Evolutionary conservation across 164 flowering plant genomes (phyloP).

Genomic region (Magnolia officinalis): DNA sequence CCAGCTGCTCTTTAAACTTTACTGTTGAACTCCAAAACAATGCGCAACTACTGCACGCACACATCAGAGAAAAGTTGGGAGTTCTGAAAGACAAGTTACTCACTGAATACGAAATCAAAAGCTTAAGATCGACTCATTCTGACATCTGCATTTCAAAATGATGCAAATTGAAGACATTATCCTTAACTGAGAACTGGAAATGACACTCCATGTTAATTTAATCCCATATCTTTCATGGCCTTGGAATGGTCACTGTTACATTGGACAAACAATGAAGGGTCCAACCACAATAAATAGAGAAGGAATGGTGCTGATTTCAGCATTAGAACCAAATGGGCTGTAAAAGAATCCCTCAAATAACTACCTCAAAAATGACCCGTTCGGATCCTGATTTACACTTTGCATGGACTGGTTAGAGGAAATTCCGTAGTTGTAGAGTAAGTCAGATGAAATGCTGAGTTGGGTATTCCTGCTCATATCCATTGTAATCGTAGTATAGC

Average conservation of each 20-base stretch:
- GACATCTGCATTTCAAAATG: neutral
- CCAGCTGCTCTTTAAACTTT: no score
- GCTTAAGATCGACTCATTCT: neutral
- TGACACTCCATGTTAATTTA: no score
- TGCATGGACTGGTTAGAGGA: neutral
- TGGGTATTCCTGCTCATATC: conserved; percentile 74
- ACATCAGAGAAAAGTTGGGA: no score
- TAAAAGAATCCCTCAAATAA: conserved; percentile 6
- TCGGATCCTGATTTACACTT: conserved; percentile 14
- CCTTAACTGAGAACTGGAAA: no score
- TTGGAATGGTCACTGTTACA: conserved; percentile 18
- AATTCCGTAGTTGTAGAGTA: conserved; percentile 1
- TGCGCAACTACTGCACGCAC: no score
- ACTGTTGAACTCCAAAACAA: no score
- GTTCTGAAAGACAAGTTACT: no score
- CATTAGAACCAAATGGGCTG: conserved; percentile 18
- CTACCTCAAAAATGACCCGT: conserved; percentile 9
- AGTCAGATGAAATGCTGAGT: conserved; percentile 59
- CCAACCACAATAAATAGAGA: neutral
- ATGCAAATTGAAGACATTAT: neutral
- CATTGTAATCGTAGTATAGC: conserved; percentile 74
- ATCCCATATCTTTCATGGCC: conserved; percentile 15
- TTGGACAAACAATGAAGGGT: conserved; percentile 3
- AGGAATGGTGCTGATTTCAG: conserved; percentile 5
- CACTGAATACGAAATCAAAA: no score